Percentiles rank a stretch among this genome's conserved stretches.
Conservation (phyloP, 345 rosid species). For the Euclidium syriacum region DNA sequence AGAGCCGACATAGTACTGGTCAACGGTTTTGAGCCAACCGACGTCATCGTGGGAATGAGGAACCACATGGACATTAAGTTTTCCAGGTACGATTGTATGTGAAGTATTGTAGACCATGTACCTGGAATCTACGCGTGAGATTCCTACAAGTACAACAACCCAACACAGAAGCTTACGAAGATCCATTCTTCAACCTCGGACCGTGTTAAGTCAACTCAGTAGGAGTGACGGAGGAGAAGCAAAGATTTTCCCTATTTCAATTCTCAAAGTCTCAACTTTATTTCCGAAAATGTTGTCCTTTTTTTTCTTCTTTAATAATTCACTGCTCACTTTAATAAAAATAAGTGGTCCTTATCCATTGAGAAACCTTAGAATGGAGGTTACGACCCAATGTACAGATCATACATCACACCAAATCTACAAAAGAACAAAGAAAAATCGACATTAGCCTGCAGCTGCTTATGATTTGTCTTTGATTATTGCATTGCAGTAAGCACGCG, state of each 20-base stretch:
- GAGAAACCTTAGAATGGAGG: constrained; percentile 12
- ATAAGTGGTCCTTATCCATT: constrained; percentile 17
- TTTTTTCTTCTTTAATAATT: constrained; percentile 12
- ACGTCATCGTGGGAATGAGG: constrained; percentile 95
- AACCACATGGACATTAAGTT: constrained; percentile 93
- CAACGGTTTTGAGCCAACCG: constrained; percentile 97
- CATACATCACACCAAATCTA: constrained; percentile 13
- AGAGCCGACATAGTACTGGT: constrained; percentile 97
- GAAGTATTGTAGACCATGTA: constrained; percentile 83
- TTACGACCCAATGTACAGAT: background rate
- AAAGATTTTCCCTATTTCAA: constrained; percentile 12
- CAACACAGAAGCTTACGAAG: constrained; percentile 1
- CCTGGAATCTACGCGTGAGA: constrained; percentile 49
- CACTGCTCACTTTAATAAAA: constrained; percentile 1
- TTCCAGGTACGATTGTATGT: constrained; percentile 60
- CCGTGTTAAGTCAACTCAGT: constrained; percentile 10
- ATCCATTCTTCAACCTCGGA: constrained; percentile 21
- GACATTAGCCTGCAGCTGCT: constrained; percentile 6
- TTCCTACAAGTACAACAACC: constrained; percentile 30
- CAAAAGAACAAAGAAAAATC: background rate
- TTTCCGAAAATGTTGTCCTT: constrained; percentile 15
- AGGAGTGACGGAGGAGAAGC: constrained; percentile 18
- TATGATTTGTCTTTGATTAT: background rate
- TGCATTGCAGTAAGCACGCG: constrained; percentile 10
- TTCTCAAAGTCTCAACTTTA: background rate